phyloP scores from a whole-genome alignment of 1,284 basidiomycete genomes.

The Polyporus tsugae region DNA sequence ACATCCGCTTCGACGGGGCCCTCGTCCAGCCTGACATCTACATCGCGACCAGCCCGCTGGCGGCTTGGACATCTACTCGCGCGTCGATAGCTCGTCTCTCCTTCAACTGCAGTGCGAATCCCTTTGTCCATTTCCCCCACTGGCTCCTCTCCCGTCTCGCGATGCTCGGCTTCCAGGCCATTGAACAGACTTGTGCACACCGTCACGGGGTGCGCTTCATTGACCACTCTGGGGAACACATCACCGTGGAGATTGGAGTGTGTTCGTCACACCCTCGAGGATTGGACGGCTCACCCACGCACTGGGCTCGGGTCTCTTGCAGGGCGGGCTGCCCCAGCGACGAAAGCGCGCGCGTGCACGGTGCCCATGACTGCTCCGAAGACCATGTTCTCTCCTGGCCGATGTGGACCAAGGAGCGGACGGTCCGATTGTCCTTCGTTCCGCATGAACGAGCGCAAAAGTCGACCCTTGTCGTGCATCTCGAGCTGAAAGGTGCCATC shows the following conservation, averaged over 20 bases:
- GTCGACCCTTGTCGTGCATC: neutral
- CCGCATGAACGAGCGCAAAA: neutral
- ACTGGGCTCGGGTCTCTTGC: conserved; percentile 5
- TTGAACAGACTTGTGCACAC: neutral
- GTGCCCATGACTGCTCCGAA: conserved; percentile 5
- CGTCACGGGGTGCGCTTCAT: neutral
- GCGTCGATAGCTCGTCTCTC: conserved; percentile 1
- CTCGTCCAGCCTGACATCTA: neutral
- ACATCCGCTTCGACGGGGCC: neutral
- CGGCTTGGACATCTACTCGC: neutral
- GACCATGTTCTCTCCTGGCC: conserved; percentile 8
- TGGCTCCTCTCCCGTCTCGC: conserved; percentile 2
- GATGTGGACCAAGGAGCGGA: neutral
- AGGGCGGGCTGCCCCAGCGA: neutral
- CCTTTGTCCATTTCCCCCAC: neutral
- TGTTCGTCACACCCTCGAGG: neutral
- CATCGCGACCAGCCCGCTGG: neutral
- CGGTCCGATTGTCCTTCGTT: conserved; percentile 5
- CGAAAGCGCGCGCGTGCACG: neutral
- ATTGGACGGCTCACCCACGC: neutral
- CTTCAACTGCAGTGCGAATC: neutral
- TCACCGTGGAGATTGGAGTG: neutral
- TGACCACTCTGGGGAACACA: neutral
- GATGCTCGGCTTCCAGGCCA: neutral
- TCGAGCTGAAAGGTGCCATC: neutral